Conservation (phyloP, 768 basidiomycete genomes). For the Peribolospora baueri region DNA sequence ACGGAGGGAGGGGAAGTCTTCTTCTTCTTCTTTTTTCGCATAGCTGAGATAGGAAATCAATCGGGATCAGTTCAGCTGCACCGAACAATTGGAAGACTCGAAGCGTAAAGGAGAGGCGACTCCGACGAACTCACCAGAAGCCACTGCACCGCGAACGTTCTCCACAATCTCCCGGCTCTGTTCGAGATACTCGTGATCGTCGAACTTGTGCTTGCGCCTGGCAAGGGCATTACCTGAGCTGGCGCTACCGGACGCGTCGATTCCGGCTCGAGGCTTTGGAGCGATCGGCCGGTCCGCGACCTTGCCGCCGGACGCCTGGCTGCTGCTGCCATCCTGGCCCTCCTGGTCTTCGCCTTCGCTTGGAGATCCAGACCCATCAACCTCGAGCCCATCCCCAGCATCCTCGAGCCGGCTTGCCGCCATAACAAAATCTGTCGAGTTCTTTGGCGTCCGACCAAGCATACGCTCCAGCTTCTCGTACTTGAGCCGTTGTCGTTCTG, state of each 20-base stretch:
- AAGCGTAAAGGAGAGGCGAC: not conserved
- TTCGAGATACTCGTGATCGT: constrained; percentile 78
- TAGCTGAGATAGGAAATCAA: constrained; percentile 24
- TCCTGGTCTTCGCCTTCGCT: too few species aligned
- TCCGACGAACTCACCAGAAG: constrained; percentile 33
- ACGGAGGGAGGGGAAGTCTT: not conserved
- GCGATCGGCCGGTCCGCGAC: constrained; percentile 18
- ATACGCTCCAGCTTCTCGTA: constrained; percentile 63
- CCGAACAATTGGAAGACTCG: constrained; percentile 1
- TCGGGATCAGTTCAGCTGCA: constrained; percentile 1
- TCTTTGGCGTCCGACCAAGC: not conserved
- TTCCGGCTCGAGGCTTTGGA: too few species aligned
- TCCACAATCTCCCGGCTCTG: constrained; percentile 77
- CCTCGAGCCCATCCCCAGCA: too few species aligned
- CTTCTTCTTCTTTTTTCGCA: constrained; percentile 56
- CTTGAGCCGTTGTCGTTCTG: constrained; percentile 54
- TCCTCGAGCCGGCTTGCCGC: too few species aligned
- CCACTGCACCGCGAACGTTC: constrained; percentile 70
- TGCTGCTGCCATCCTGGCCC: too few species aligned
- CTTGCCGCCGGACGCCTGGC: too few species aligned
- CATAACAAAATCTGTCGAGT: too few species aligned
- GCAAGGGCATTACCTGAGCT: constrained; percentile 19
- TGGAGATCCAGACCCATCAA: too few species aligned
- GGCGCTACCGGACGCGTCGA: too few species aligned
- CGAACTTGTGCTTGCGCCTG: constrained; percentile 67